Base-by-base conservation (phyloP, 495 filamentous ascomycete species). In the Xylaria sp. region DNA sequence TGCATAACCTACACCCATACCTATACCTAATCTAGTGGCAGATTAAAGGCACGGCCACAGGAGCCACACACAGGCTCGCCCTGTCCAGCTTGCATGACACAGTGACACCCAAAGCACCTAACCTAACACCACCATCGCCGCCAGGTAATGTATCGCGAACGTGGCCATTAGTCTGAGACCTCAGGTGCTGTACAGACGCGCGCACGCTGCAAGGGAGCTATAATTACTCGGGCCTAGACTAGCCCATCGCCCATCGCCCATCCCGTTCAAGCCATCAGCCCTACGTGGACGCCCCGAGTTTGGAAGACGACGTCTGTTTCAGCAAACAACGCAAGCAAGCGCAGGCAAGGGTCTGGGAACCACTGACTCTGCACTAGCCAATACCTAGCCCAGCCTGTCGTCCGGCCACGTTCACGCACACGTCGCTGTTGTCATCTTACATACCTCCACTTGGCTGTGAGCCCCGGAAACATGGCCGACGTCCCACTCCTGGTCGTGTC, bases 401-500 rank as follows among this genome's bases (percentile, higher is more conserved):
- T 68, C 50, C 40, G 37, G 64, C 61, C 69, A 71, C 61, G 61
- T 67, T 58, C 41, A 55, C 57, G 61, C 62, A 66, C 41, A 57
- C 69, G 50, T 71, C 61, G 62, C 35, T 67, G 72, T 61, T 55
- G 69, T 58, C 68, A 75, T 55, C 70, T 67, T 55, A 57, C 67
- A 70, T 65, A 69, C 48, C 58, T 61, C 58, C 58, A 31, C 37
- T 37, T 35, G 33, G 81, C 80, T 78, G 79, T 76, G 78, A 85
- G 72, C 84, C 87, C 19, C 44, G 43, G 14, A 72, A 88, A 89
- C 21, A 90, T 93, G 75, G 84, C 88, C 53, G 96, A 98, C 81
- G 87, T 99, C 41, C 92, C 94, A 71, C 88, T 98, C 75, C 87
- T 91, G 70, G 91, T 99, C 80, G 90, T 88, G 67, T 94, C 93